Evolutionary conservation across 1,139 yeast genomes (phyloP), one percentile per base, ranked within the genome.

Genomic region (Yamadazyma sp.): DNA sequence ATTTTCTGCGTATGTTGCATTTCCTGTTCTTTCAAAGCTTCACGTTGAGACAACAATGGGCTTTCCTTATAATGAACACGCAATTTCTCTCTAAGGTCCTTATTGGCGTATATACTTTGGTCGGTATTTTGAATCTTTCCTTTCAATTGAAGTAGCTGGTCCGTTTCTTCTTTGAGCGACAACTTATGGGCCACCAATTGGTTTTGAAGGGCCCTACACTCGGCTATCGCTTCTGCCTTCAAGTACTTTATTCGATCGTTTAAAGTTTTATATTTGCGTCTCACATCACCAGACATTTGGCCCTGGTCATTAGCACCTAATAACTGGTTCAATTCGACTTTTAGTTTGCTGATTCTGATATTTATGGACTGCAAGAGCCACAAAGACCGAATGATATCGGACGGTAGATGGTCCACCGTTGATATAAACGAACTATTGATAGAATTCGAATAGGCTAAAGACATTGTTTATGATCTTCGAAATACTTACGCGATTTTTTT

Each of bases 321-420:
- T 29, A 56, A 31, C 3, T 40, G 45, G 39, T 55, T 45, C 15
- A 63, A 44, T 31, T 47, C 50, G 5, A 47, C 43, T 42, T 50
- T 50, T 30, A 47, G 50, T 32, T 59, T 56, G 13, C 55, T 58
- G 2, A 64, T 52, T 11, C 52, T 46, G 20, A 68, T 48, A 40
- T 70, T 71, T 35, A 70, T 57, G 15, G 66, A 53, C 41, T 71
- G 77, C 3, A 70, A 55, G n/a, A 70, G 48, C 77, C 77, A 71
- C 11, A 70, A 50, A 2, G 75, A 67, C 33, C 77, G 64, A 22
- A 70, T 59, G 2, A 71, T 55, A 44, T 71, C 77, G 44, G 75
- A 64, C 16, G 77, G 76, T 25, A 71, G 54, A 45, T 71, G 77
- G 45, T 71, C 77, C 5, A 70, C 59, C 3, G 75, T 69, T 16